Evolutionary conservation across 441 rosid genomes (phyloP).

Genomic region (Adansonia gregorii): DNA sequence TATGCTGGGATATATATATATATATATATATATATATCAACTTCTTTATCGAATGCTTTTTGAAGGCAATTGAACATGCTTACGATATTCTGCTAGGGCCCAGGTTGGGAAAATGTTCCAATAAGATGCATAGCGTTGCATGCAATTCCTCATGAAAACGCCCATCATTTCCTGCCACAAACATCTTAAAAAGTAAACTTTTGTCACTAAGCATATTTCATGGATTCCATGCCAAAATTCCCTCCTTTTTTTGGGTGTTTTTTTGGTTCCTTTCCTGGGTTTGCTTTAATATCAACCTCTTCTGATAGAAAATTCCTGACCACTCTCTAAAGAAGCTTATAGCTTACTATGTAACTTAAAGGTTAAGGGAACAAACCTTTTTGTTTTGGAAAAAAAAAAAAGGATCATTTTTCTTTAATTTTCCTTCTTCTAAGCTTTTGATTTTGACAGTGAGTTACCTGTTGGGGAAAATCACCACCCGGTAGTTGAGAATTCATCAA

Average conservation of each 20-base stretch:
- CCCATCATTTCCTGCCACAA: conserved; percentile 38
- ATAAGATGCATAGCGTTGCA: conserved; percentile 39
- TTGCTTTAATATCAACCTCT: not conserved
- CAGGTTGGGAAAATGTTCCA: conserved; percentile 41
- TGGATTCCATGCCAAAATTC: not conserved
- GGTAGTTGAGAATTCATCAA: conserved; percentile 63
- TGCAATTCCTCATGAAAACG: conserved; percentile 37
- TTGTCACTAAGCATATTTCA: not conserved
- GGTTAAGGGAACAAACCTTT: no score
- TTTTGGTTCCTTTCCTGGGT: not conserved
- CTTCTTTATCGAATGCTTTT: not conserved
- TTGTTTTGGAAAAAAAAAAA: no score
- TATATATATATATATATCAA: not conserved
- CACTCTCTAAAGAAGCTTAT: not conserved
- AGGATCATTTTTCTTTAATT: no score
- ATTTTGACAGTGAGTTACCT: conserved; percentile 40
- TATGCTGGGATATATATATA: not conserved
- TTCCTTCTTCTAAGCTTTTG: no score
- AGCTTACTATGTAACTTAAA: not conserved
- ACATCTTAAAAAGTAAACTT: not conserved
- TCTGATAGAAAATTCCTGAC: not conserved
- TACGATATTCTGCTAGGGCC: conserved; percentile 42
- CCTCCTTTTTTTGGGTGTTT: not conserved
- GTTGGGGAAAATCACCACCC: conserved; percentile 63
- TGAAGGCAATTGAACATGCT: not conserved